Percentiles rank a stretch among this genome's conserved stretches.
phyloP scores from a whole-genome alignment of 306 rosid species.

The Amphicarpaea edgeworthii region DNA sequence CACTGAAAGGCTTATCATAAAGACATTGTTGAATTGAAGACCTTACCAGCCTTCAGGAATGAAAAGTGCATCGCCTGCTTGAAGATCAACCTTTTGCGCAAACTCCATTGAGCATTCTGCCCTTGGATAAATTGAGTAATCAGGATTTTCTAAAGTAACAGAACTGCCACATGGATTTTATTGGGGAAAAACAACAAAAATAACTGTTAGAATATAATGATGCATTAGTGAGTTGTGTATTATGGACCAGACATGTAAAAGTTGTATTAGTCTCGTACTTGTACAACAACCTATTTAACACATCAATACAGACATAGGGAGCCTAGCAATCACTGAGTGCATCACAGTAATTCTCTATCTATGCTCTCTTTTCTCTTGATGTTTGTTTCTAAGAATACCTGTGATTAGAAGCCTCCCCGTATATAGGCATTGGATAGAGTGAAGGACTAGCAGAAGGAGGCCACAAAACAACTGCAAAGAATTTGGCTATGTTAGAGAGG shows the following conservation, averaged over 20 bases:
- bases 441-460: constrained; percentile 92
- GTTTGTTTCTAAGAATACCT: constrained; percentile 55
- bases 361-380: constrained; percentile 18
- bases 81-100: constrained; percentile 79
- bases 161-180: constrained; percentile 63
- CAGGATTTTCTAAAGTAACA: constrained; percentile 75
- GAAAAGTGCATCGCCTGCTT: constrained; percentile 91
- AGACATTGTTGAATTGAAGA: constrained; percentile 37
- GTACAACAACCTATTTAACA: constrained; percentile 4
- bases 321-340: constrained; percentile 28
- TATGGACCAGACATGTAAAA: constrained; percentile 1
- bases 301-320: constrained; percentile 27
- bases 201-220: constrained; percentile 34
- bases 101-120: constrained; percentile 66
- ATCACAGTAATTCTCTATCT: constrained; percentile 10
- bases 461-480: constrained; percentile 79
- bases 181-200: constrained; percentile 25
- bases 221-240: not conserved
- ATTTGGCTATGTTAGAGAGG: constrained; percentile 42
- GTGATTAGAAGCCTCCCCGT: constrained; percentile 97
- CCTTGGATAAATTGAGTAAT: constrained; percentile 78
- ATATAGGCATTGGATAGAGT: constrained; percentile 84
- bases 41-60: constrained; percentile 99
- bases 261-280: constrained; percentile 14
- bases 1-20: constrained; percentile 39